phyloP scores from a whole-genome alignment of 352 stramenopile genomes.

The Phytophthora meadii region DNA sequence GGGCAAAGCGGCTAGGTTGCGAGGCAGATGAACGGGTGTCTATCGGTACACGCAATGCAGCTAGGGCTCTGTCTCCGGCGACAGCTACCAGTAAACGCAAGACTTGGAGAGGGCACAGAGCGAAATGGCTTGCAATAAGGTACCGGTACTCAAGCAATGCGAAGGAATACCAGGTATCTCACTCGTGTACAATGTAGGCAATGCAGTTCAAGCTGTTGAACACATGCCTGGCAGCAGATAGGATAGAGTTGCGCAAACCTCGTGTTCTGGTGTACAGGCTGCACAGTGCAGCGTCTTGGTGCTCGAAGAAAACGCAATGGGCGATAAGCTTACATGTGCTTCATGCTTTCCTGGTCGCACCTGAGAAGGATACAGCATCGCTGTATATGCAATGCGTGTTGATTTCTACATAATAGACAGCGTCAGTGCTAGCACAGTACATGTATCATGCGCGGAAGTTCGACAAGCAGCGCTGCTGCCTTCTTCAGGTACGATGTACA shows the following conservation, averaged over 20 bases:
- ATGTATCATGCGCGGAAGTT: background rate
- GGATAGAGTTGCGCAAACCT: constrained; percentile 1
- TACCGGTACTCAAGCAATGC: background rate
- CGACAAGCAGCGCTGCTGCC: background rate
- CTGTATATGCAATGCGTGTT: too few species aligned
- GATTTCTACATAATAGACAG: too few species aligned
- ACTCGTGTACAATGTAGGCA: too few species aligned
- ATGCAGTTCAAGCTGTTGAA: background rate
- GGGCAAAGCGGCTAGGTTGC: constrained; percentile 1
- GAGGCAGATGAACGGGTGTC: constrained; percentile 1
- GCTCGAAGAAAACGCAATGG: constrained; percentile 5
- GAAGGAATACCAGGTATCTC: background rate
- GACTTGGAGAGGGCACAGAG: background rate
- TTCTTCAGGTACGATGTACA: background rate
- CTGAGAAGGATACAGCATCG: too few species aligned
- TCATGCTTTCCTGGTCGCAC: too few species aligned
- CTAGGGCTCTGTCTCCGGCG: constrained; percentile 5
- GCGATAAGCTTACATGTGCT: background rate
- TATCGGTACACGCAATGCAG: too few species aligned
- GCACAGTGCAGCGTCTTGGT: background rate
- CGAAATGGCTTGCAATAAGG: background rate
- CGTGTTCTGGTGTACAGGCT: background rate
- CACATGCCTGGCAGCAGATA: too few species aligned
- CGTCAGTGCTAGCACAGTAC: too few species aligned
- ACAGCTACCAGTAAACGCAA: background rate